Evolutionary conservation across 345 rosid genomes (phyloP).

Genomic region (Citrus mangshanensis): DNA sequence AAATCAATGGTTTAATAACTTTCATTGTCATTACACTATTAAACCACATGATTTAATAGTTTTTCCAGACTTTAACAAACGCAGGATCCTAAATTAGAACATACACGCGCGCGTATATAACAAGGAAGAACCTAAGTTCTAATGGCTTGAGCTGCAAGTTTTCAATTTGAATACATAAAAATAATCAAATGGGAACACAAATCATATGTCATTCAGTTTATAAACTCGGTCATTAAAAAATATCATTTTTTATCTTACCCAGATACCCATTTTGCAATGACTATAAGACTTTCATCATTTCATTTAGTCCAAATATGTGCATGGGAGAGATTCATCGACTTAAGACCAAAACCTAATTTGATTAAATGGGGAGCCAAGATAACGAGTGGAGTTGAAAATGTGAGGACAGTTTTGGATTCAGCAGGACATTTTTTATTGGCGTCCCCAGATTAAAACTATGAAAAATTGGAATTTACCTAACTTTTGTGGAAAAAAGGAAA

Average conservation of each 20-base stretch:
- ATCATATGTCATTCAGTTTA: background rate
- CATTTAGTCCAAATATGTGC: conserved; percentile 33
- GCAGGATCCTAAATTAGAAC: too few species aligned
- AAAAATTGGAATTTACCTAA: background rate
- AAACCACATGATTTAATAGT: too few species aligned
- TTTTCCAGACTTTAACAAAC: too few species aligned
- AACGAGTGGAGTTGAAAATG: background rate
- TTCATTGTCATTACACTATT: too few species aligned
- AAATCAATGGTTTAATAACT: too few species aligned
- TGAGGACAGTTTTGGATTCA: conserved; percentile 26
- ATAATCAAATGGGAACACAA: too few species aligned
- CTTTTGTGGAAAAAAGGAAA: background rate
- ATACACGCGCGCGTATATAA: too few species aligned
- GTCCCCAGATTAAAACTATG: conserved; percentile 15
- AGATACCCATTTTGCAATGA: background rate
- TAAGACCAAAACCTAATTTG: conserved; percentile 26
- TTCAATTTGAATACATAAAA: too few species aligned
- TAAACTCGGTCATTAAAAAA: background rate
- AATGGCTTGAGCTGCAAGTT: too few species aligned
- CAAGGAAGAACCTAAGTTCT: too few species aligned
- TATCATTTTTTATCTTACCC: too few species aligned
- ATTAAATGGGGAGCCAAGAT: conserved; percentile 23
- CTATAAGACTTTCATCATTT: conserved; percentile 25
- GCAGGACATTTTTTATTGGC: conserved; percentile 21
- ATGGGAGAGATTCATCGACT: conserved; percentile 37